Percentiles rank a stretch among this genome's conserved stretches.
These are phyloP conservation scores for Claviceps citrina DNA, from an alignment of 2,329 filamentous ascomycete species.

Conservation along the genomic window DNA sequence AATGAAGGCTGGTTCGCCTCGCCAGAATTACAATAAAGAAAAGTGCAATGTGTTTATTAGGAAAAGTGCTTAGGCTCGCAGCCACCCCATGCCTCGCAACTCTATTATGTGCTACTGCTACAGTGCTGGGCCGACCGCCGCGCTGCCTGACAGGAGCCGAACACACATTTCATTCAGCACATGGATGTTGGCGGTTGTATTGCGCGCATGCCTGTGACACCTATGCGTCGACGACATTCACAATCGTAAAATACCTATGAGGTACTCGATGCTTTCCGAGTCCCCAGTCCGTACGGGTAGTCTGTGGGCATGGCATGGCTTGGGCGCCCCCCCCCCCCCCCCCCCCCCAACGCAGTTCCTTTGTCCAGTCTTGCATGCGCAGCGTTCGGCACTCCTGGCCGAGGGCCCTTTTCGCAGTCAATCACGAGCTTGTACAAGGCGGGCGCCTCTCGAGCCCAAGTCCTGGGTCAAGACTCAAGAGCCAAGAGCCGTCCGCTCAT, in stretches of 20 bases:
- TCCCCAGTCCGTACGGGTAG: too few relatives aligned
- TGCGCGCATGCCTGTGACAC: neutral
- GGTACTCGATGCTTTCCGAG: too few relatives aligned
- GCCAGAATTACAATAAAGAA: constrained; percentile 4
- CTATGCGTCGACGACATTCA: neutral
- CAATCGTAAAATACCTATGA: neutral
- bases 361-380: neutral
- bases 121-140: neutral
- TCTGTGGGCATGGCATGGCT: neutral
- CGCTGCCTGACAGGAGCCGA: too few relatives aligned
- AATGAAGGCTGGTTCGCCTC: constrained; percentile 4
- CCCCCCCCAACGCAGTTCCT: too few relatives aligned
- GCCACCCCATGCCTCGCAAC: constrained; percentile 3
- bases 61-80: constrained; percentile 1
- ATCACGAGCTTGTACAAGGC: too few relatives aligned
- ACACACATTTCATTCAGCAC: too few relatives aligned
- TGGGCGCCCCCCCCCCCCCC: neutral
- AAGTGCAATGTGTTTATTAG: too few relatives aligned
- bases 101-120: neutral
- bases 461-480: constrained; percentile 23
- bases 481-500: constrained; percentile 24
- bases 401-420: too few relatives aligned
- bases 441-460: constrained; percentile 14
- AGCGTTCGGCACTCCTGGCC: neutral
- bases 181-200: neutral